phyloP scores from a whole-genome alignment of 805 yeast species.

The Ogataea parapolymorpha region DNA sequence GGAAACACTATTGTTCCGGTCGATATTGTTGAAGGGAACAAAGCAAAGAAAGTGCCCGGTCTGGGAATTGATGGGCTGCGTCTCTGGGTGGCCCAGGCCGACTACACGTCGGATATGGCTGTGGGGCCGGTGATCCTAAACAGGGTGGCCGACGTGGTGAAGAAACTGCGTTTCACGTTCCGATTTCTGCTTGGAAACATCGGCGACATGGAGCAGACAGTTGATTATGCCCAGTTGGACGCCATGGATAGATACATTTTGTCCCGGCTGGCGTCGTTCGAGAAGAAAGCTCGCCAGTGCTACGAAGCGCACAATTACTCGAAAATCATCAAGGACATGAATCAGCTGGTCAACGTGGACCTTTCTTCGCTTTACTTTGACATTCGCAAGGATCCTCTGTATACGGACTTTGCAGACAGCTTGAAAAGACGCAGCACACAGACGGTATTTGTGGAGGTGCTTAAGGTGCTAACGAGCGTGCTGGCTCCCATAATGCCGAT shows the following conservation, averaged over 20 bases:
- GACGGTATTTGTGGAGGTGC: constrained; percentile 59
- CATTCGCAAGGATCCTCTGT: constrained; percentile 77
- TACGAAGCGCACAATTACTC: constrained; percentile 65
- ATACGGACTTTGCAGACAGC: constrained; percentile 57
- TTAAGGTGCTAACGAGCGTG: constrained; percentile 60
- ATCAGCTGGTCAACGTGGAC: constrained; percentile 68
- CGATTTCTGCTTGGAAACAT: constrained; percentile 80
- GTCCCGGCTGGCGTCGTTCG: constrained; percentile 48
- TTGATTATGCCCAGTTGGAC: constrained; percentile 40
- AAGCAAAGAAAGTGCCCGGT: constrained; percentile 47
- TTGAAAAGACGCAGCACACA: constrained; percentile 54
- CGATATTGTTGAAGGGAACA: constrained; percentile 61
- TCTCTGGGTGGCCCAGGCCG: constrained; percentile 85
- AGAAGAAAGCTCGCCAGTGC: constrained; percentile 37
- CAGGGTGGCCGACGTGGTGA: constrained; percentile 75
- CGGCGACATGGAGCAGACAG: constrained; percentile 32
- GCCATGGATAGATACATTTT: constrained; percentile 62
- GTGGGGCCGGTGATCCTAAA: constrained; percentile 68
- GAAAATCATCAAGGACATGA: constrained; percentile 62
- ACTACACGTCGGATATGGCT: constrained; percentile 76
- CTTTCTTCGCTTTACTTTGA: constrained; percentile 86
- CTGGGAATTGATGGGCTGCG: constrained; percentile 91
- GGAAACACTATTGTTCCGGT: constrained; percentile 78
- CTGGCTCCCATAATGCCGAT: constrained; percentile 82
- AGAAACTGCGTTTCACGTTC: constrained; percentile 79